Evolutionary conservation across 2,329 filamentous ascomycete species (phyloP), one percentile per base, ranked within the genome.

Genomic region (Nemania serpens): DNA sequence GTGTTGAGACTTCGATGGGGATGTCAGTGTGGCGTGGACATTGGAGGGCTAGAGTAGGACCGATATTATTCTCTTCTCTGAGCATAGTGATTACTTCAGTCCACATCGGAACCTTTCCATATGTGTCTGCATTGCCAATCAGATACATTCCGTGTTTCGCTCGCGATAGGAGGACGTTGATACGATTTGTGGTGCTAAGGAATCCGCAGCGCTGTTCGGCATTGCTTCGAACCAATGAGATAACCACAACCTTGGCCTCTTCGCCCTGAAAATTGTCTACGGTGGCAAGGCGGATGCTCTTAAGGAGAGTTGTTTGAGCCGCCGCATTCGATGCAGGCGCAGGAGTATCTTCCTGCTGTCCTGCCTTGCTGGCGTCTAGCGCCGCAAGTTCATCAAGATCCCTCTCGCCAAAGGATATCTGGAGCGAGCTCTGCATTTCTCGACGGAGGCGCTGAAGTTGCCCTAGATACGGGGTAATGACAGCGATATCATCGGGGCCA

Each of bases 181-280:
- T 86, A 0, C 88, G 82, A 66, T 92, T 90, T 0, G 81, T 76
- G 0, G 86, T 88, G 25, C 76, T 82, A 1, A 93, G 76, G 61
- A 93, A 93, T 0, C 90, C 90, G 17, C 82, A 82, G 5, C 81
- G 83, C 9, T 75, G 76, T 7, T 81, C 67, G 0, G 72, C 62
- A 65, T 93, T 93, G 74, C 88, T 91, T 42, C 90, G 82, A 0
- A 91, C 88, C 0, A 93, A 76, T 0, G 87, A 90, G 0, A 93
- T 77, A 2, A 93, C 77, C 0, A 93, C 79, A 9, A 93, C 77
- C 53, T 90, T 88, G 1, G 86, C 87, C 68, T 93, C 89, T 69
- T 93, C 89, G 0, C 90, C 90, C 67, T 93, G 89, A 57, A 91
- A 93, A 64, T 92, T 93, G 71, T 91, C 88, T 0, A 91, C 82